Evolutionary conservation across 805 yeast species (phyloP), one percentile per base, ranked within the genome.

Genomic region (Metschnikowia gruessii): DNA sequence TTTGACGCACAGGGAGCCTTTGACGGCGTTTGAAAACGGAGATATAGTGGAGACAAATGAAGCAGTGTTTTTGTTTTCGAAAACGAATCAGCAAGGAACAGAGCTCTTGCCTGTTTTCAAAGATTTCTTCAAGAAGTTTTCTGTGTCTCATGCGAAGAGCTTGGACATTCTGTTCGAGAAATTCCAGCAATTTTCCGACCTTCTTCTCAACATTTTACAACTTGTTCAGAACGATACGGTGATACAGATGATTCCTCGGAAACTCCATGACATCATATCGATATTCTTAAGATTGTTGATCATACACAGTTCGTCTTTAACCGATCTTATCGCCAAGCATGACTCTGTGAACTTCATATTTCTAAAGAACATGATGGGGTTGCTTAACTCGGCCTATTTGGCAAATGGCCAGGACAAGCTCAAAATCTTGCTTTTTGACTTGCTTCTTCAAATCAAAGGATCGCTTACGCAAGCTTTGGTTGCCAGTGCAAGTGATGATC

Each of bases 381-480:
- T 83, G 13, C 66, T 80, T 48, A 69, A 74, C 37, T 69, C 79
- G 10, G 58, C 66, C 4, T 65, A 73, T 26, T 66, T 82, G 21
- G 29, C 48, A 8, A 19, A 45, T 7, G 55, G 38, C 56, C 64
- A 77, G 51, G 76, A 74, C 21, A 81, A 77, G 51, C 58, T 82
- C 42, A 74, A 75, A 51, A 81, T 82, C 42, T 61, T 82, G 51
- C 63, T 82, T 1, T 81, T 82, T 58, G 88, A 83, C 57, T 71
- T 82, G 45, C 63, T 83, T 30, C 63, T 81, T 9, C 74, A 85
- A 1, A 65, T 81, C 56, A 82, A 81, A 57, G 59, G 61, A 7
- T 58, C 71, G 3, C 47, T 72, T 16, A 62, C 69, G 1, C 58
- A 49, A 18, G 37, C 40, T 1, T 36, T 51, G 10, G 42, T 53